These are phyloP conservation scores for Mycena metata DNA, from an alignment of 768 basidiomycete species.

Conservation along the genomic window DNA sequence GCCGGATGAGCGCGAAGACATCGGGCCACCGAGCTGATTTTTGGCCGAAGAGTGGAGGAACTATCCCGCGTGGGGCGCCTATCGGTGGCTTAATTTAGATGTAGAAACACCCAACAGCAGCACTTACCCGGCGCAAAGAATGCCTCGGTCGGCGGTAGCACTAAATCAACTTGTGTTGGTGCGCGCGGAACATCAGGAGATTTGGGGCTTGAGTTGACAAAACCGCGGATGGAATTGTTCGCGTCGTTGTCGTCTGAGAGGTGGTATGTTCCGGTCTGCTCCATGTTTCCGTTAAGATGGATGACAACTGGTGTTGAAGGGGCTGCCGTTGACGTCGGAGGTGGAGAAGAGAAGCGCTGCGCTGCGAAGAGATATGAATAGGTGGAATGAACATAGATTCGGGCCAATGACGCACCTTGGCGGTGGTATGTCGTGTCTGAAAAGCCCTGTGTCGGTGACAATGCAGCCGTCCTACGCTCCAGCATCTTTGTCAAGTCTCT, in stretches of 20 bases:
- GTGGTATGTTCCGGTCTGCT: background rate
- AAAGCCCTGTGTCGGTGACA: conserved; percentile 7
- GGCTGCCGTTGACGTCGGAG: background rate
- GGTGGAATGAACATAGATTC: background rate
- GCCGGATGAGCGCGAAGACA: conserved; percentile 42
- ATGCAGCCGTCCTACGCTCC: conserved; percentile 6
- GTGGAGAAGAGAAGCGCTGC: background rate
- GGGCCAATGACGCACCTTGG: too few relatives aligned
- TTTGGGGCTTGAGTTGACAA: background rate
- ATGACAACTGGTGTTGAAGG: background rate
- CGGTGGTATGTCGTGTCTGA: background rate
- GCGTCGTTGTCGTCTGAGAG: background rate
- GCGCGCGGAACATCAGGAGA: background rate
- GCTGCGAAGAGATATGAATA: background rate
- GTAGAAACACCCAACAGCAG: too few relatives aligned
- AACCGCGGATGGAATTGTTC: background rate
- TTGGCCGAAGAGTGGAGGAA: conserved; percentile 43
- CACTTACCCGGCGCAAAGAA: too few relatives aligned
- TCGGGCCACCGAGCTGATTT: conserved; percentile 41
- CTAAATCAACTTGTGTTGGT: conserved; percentile 40
- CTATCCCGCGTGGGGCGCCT: too few relatives aligned
- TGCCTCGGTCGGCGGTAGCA: conserved; percentile 34
- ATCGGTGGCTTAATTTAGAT: too few relatives aligned
- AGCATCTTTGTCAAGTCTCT: background rate
- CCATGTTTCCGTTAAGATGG: background rate